A percentile compares a stretch with the other conserved stretches of the same genome.
Evolutionary conservation across 192 early-diverging fungal genomes (phyloP).

Genomic region (Coemansia sp.): DNA sequence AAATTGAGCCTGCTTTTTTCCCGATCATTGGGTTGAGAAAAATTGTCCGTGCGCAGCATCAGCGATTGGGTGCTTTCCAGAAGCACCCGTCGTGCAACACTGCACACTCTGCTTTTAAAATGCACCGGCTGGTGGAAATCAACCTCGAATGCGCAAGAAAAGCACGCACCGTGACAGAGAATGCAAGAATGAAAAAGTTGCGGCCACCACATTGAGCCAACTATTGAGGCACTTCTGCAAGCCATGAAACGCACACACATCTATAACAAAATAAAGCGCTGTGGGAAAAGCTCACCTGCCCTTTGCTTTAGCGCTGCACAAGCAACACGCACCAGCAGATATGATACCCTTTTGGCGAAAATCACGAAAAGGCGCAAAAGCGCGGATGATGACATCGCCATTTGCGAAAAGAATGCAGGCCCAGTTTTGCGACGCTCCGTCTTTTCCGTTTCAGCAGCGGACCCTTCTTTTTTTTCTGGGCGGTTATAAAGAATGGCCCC

Average conservation of each 20-base stretch:
- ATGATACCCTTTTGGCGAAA: slow-evolving; percentile 5
- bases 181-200: neutral
- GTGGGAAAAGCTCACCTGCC: neutral
- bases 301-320: neutral
- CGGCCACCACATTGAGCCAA: neutral
- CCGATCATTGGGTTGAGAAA: neutral
- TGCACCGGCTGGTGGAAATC: neutral
- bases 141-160: neutral
- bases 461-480: neutral
- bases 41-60: neutral
- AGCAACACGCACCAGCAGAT: neutral
- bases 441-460: neutral
- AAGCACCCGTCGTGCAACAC: neutral
- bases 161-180: neutral
- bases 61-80: neutral
- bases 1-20: neutral
- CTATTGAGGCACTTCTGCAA: slow-evolving; percentile 5
- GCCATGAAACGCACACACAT: slow-evolving; percentile 9
- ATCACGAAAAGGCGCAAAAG: slow-evolving; percentile 6
- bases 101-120: neutral
- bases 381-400: slow-evolving; percentile 1
- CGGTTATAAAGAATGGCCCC: neutral
- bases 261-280: neutral
- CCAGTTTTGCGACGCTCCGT: neutral
- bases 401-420: neutral